Conservation (phyloP, 352 stramenopile species). For the Phytophthora niederhauseri region DNA sequence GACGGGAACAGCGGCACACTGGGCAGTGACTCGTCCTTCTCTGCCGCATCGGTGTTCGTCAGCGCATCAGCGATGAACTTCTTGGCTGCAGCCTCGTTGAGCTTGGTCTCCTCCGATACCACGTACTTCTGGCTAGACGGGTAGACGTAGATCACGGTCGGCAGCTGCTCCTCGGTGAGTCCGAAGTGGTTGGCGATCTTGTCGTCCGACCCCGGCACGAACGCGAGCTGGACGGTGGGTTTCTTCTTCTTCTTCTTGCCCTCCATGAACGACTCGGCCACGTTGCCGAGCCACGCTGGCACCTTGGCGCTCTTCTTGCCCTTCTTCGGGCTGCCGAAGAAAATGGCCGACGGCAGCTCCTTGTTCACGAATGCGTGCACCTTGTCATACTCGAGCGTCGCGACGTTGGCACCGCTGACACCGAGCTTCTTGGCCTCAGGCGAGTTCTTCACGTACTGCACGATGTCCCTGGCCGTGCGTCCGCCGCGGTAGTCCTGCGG, state of each 20-base stretch:
- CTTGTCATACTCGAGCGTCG: conserved; percentile 53
- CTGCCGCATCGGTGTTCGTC: conserved; percentile 30
- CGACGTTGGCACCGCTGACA: conserved; percentile 52
- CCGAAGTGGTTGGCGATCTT: conserved; percentile 77
- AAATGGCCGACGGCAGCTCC: conserved; percentile 63
- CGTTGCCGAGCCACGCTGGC: conserved; percentile 58
- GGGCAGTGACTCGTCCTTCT: conserved; percentile 39
- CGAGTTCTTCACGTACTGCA: conserved; percentile 77
- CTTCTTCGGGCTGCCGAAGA: conserved; percentile 67
- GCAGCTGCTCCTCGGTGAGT: conserved; percentile 56
- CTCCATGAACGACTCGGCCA: conserved; percentile 63
- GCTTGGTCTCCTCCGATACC: conserved; percentile 32
- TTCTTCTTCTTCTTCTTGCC: conserved; percentile 71
- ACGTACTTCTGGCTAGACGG: conserved; percentile 53
- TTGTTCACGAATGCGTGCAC: conserved; percentile 66
- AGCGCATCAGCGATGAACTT: conserved; percentile 63
- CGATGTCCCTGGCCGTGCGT: conserved; percentile 63
- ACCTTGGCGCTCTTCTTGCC: conserved; percentile 54
- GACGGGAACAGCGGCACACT: conserved; percentile 67
- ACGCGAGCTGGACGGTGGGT: conserved; percentile 55
- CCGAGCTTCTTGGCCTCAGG: conserved; percentile 72
- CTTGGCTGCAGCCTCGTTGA: conserved; percentile 59
- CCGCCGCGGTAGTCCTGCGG: conserved; percentile 74
- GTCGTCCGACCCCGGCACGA: conserved; percentile 63
- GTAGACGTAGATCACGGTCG: conserved; percentile 68